phyloP scores from a whole-genome alignment of 352 stramenopile species.

The Phytophthora multivora region DNA sequence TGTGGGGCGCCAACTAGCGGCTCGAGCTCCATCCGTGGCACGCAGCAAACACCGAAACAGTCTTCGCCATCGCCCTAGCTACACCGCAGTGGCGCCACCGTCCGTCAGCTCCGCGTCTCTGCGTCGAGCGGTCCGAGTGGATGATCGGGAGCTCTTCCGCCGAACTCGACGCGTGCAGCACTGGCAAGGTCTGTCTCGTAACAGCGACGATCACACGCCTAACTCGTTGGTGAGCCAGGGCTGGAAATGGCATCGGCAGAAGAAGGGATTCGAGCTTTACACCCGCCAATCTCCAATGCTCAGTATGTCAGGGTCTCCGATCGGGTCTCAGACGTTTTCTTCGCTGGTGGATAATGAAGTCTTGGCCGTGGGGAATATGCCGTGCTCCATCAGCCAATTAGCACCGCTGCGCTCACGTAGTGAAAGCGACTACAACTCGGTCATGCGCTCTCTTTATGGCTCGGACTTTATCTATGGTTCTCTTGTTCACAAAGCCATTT shows the following conservation, averaged over 20 bases:
- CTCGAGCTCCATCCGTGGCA: not conserved
- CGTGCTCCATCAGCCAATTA: conserved; percentile 24
- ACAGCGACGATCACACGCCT: conserved; percentile 9
- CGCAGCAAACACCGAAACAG: conserved; percentile 17
- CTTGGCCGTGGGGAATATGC: conserved; percentile 32
- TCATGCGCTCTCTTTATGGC: conserved; percentile 47
- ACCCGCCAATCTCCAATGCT: conserved; percentile 26
- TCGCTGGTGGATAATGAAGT: conserved; percentile 27
- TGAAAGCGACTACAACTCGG: conserved; percentile 42
- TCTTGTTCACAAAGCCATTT: conserved; percentile 35
- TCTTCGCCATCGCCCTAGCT: conserved; percentile 5
- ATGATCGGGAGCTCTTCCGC: conserved; percentile 36
- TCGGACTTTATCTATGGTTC: conserved; percentile 53
- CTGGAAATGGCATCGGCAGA: conserved; percentile 25
- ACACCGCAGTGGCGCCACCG: conserved; percentile 9
- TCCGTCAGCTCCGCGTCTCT: not conserved
- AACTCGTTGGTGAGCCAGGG: conserved; percentile 12
- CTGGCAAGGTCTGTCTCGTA: conserved; percentile 27
- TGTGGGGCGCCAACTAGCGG: conserved; percentile 3
- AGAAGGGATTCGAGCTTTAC: conserved; percentile 37
- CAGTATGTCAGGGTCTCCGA: not conserved
- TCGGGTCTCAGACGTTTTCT: not conserved
- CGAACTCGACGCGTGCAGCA: conserved; percentile 29
- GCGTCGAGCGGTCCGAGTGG: conserved; percentile 14
- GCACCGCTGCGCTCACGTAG: conserved; percentile 25